phyloP scores from a whole-genome alignment of 257 asterid species.

The Paraleonurus japonicus region DNA sequence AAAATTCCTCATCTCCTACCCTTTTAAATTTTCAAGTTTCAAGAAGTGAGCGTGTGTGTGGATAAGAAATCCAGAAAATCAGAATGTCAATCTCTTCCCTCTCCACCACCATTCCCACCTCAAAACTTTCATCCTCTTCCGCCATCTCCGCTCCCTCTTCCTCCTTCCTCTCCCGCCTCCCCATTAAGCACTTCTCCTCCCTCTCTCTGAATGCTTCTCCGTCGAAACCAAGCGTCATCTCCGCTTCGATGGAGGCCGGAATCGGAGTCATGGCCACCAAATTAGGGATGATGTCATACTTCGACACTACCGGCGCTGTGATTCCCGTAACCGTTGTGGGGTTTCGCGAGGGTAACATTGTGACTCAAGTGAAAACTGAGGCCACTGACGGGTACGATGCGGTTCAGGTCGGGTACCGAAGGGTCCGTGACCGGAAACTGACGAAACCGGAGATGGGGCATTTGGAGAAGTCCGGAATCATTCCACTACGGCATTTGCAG shows the following conservation, averaged over 20 bases:
- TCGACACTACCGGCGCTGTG: constrained; percentile 65
- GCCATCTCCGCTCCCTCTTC: constrained; percentile 33
- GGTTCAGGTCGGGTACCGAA: constrained; percentile 87
- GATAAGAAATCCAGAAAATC: constrained; percentile 28
- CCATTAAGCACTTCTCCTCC: constrained; percentile 38
- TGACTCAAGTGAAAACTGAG: constrained; percentile 80
- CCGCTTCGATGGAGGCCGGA: constrained; percentile 89
- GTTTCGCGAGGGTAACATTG: constrained; percentile 89
- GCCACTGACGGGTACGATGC: constrained; percentile 84
- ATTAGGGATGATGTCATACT: constrained; percentile 89
- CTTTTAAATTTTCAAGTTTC: too few species aligned
- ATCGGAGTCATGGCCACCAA: constrained; percentile 88
- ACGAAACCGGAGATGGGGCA: constrained; percentile 96
- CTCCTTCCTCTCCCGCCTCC: constrained; percentile 46
- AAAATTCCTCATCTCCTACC: too few species aligned
- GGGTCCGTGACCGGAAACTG: constrained; percentile 76
- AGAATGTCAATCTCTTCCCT: constrained; percentile 51
- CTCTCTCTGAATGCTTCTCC: constrained; percentile 40
- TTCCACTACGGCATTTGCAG: constrained; percentile 87
- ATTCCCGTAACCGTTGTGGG: constrained; percentile 95
- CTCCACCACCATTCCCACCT: constrained; percentile 37
- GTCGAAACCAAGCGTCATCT: constrained; percentile 29
- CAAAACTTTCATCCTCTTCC: constrained; percentile 29
- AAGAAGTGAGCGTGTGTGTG: not conserved
- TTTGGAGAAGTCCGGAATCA: constrained; percentile 79